These are phyloP conservation scores for Aphanomyces invadans DNA, from an alignment of 352 stramenopile species.

Conservation along the genomic window DNA sequence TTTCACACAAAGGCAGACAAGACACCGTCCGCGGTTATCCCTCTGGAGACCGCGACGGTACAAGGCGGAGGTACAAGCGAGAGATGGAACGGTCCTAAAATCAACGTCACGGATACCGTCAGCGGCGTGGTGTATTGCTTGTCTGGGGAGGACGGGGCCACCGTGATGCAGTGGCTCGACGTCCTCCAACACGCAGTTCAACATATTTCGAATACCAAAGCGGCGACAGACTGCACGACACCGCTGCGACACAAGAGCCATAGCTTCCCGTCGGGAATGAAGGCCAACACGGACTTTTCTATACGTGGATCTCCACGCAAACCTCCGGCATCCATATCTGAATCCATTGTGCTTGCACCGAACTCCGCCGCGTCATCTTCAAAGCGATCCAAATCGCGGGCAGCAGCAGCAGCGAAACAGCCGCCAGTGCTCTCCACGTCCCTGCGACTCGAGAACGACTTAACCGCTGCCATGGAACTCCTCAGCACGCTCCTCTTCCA, in stretches of 20 bases:
- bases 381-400: constrained; percentile 1
- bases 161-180: constrained; percentile 60
- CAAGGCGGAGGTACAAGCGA: constrained; percentile 71
- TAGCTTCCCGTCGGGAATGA: neutral
- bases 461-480: constrained; percentile 52
- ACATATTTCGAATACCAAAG: neutral
- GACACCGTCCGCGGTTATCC: constrained; percentile 70
- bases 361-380: constrained; percentile 33
- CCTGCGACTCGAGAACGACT: constrained; percentile 63
- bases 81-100: constrained; percentile 75
- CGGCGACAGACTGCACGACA: neutral
- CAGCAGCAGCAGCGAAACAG: constrained; percentile 14
- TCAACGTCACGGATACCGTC: constrained; percentile 65
- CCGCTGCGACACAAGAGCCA: neutral
- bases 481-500: constrained; percentile 48
- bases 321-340: constrained; percentile 8
- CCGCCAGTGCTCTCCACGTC: constrained; percentile 46
- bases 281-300: neutral
- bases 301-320: neutral
- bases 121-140: constrained; percentile 76
- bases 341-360: constrained; percentile 24
- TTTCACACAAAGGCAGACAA: constrained; percentile 71
- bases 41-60: constrained; percentile 66
- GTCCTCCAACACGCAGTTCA: constrained; percentile 50
- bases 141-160: constrained; percentile 52